Evolutionary conservation across 164 flowering plant genomes (phyloP), one percentile per base, ranked within the genome.

Genomic region (Paratinospora sagittata): DNA sequence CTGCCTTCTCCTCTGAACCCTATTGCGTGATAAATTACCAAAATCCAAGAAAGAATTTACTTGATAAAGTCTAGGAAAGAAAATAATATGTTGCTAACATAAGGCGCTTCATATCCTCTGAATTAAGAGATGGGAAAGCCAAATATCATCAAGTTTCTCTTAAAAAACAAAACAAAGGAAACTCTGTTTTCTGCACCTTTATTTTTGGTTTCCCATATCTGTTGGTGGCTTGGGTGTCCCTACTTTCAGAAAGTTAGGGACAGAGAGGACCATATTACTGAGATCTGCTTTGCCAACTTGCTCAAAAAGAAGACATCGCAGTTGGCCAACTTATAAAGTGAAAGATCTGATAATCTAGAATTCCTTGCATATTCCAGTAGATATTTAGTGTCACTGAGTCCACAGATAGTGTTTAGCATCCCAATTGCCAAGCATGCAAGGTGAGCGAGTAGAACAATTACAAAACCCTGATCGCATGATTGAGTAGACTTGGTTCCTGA

Each of bases 281-380:
- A 63, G 30, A 37, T 30, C 23, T 63, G 47, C 60, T 61, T 34
- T 8, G 10, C 58, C 73, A 71, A 71, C 73, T 71, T 71, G 73
- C 68, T 63, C 10, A 24, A 4, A 17, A 24, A 62, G 36, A 41
- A 70, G 16, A 45, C 10, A 21, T 24, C 21, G 64, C 33, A 57
- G 30, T 47, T 47, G 61, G 68, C 61, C 67, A 71, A 19, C 58
- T 27, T 63, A 71, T 30, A 63, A 27, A 71, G 67, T 47, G 45
- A 19, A 11, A 62, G 58, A 19, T 12, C 63, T 24, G 26, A 69
- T 58, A 45, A 24, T 63, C 12, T 47, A 30, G 27, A 27, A 63
- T 63, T 70, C 49, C 52, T 24, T 37, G 47, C 6, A 12, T 57
- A 63, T 61, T 60, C 67, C 57, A 5, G 13, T 41, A 39, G 66